A percentile compares a stretch with the other conserved stretches of the same genome.
phyloP scores from a whole-genome alignment of 2,329 filamentous ascomycete genomes.

The Fusarium phyllophilum region DNA sequence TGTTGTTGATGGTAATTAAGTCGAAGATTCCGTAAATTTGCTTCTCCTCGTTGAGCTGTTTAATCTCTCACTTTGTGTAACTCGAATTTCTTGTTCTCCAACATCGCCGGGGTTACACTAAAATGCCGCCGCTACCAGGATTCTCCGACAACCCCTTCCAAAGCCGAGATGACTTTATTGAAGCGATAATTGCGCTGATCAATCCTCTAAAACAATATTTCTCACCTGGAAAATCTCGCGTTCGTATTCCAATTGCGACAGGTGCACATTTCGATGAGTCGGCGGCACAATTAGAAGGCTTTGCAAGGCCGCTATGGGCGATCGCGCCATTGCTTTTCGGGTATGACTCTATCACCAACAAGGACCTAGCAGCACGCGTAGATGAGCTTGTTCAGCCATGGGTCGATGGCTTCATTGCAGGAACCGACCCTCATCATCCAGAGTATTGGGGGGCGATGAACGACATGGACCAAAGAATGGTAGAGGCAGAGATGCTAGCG shows the following conservation, averaged over 20 bases:
- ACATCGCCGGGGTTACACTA: neutral
- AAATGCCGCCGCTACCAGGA: constrained; percentile 51
- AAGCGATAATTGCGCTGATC: constrained; percentile 49
- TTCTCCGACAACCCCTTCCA: constrained; percentile 55
- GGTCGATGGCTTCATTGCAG: constrained; percentile 46
- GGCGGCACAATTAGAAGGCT: constrained; percentile 58
- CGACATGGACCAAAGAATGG: constrained; percentile 62
- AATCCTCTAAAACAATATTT: constrained; percentile 47
- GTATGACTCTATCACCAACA: constrained; percentile 42
- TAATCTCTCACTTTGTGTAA: neutral
- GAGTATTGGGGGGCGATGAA: constrained; percentile 61
- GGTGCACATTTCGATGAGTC: constrained; percentile 56
- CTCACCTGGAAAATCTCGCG: constrained; percentile 49
- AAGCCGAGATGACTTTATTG: constrained; percentile 50
- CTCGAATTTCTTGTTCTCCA: neutral
- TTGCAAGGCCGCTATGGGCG: constrained; percentile 53
- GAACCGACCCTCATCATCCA: constrained; percentile 47
- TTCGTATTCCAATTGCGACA: constrained; percentile 51
- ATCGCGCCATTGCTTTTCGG: constrained; percentile 54
- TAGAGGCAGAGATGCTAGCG: constrained; percentile 62
- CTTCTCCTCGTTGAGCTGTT: neutral
- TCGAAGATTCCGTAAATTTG: neutral
- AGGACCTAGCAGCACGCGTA: neutral
- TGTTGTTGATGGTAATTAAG: neutral
- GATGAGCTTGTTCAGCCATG: constrained; percentile 41